phyloP scores from a whole-genome alignment of 805 yeast species.

The Ogataea degrootiae region DNA sequence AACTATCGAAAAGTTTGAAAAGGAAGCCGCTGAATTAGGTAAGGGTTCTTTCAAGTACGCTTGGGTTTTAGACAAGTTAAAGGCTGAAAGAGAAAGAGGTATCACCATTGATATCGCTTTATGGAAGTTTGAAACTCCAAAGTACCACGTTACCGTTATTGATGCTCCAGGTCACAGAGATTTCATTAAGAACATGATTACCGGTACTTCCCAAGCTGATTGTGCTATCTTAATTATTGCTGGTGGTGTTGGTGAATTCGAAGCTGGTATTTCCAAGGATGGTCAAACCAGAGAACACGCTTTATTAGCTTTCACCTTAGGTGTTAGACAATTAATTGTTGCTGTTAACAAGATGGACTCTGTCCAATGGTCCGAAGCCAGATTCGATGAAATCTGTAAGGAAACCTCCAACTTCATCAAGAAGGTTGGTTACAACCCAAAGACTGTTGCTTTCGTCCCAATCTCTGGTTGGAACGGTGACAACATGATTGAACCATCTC shows the following conservation, averaged over 20 bases:
- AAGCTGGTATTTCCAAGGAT: constrained; percentile 91
- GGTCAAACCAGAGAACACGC: constrained; percentile 97
- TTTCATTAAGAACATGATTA: constrained; percentile 94
- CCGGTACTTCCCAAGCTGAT: constrained; percentile 94
- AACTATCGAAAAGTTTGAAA: constrained; percentile 96
- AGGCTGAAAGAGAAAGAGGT: constrained; percentile 97
- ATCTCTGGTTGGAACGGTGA: constrained; percentile 92
- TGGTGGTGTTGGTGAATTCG: constrained; percentile 92
- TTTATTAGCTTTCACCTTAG: constrained; percentile 82
- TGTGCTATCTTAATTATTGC: constrained; percentile 88
- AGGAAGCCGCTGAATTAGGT: constrained; percentile 97
- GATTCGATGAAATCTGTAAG: constrained; percentile 74
- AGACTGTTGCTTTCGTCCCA: constrained; percentile 83
- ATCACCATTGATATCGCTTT: constrained; percentile 92
- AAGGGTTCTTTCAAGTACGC: constrained; percentile 98
- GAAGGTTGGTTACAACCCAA: constrained; percentile 82
- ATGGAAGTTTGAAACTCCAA: constrained; percentile 91
- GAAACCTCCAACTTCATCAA: constrained; percentile 76
- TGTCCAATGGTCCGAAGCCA: constrained; percentile 78
- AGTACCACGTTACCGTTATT: constrained; percentile 83
- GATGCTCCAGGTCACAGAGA: constrained; percentile 97
- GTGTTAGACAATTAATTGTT: constrained; percentile 82
- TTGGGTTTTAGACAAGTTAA: constrained; percentile 92
- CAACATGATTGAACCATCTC: constrained; percentile 81
- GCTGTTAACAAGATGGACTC: constrained; percentile 96